A percentile compares a stretch with the other conserved stretches of the same genome.
Evolutionary conservation across 345 rosid species (phyloP).

Genomic region (Dipteronia dyeriana): DNA sequence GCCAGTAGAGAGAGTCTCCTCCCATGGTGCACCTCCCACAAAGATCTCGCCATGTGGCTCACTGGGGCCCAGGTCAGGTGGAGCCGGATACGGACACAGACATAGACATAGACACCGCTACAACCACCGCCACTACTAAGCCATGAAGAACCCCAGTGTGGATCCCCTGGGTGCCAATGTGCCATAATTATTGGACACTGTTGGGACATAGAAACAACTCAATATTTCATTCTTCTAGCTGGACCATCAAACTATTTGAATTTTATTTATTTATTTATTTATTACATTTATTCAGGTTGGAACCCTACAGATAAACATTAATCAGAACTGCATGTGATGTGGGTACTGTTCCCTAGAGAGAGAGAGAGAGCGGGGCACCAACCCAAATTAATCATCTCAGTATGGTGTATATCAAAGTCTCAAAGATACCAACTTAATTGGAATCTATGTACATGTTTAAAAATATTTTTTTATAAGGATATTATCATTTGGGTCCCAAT

Average conservation of each 20-base stretch:
- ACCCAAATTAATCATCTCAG: not conserved
- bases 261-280: not conserved
- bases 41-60: too few relatives aligned
- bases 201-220: constrained; percentile 19
- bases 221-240: constrained; percentile 24
- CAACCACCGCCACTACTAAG: not conserved
- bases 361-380: not conserved
- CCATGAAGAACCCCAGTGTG: constrained; percentile 3
- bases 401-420: not conserved
- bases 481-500: too few relatives aligned
- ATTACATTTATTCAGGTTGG: constrained; percentile 22
- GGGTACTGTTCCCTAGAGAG: constrained; percentile 26
- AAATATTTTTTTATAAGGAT: too few relatives aligned
- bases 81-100: not conserved
- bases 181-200: constrained; percentile 21
- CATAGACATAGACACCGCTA: too few relatives aligned
- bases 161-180: constrained; percentile 26
- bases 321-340: constrained; percentile 25
- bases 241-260: constrained; percentile 13
- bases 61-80: not conserved
- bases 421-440: not conserved
- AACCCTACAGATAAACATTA: constrained; percentile 19
- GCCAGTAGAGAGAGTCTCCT: not conserved
- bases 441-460: not conserved
- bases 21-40: too few relatives aligned